Percentiles rank a stretch among this genome's conserved stretches.
These are phyloP conservation scores for Plasmodium billcollinsi DNA, from an alignment of 169 alveolate species.

Conservation along the genomic window DNA sequence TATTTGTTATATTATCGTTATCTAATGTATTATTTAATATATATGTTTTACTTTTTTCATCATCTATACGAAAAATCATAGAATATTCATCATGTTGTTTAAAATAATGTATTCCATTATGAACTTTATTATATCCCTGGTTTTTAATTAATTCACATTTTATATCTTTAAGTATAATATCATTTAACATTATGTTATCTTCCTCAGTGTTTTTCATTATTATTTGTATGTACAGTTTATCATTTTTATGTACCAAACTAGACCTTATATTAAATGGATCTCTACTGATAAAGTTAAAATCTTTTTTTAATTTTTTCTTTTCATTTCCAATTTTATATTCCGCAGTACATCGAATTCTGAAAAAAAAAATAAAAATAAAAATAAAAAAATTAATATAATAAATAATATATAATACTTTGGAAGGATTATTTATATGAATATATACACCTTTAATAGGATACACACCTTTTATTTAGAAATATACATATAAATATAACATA, in stretches of 20 bases:
- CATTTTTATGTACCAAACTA: slow-evolving; percentile 38
- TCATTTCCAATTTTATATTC: slow-evolving; percentile 51
- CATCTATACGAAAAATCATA: slow-evolving; percentile 59
- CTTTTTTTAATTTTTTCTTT: slow-evolving; percentile 38
- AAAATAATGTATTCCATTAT: slow-evolving; percentile 55
- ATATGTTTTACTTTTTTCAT: slow-evolving; percentile 57
- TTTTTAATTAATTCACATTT: slow-evolving; percentile 45
- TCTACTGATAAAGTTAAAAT: slow-evolving; percentile 51
- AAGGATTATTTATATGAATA: too few species aligned
- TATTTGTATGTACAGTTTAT: slow-evolving; percentile 37
- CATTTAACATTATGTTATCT: slow-evolving; percentile 50
- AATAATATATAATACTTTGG: not conserved
- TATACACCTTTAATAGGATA: too few species aligned
- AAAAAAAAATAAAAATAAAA: slow-evolving; percentile 5
- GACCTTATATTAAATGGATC: slow-evolving; percentile 42
- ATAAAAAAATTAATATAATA: not conserved
- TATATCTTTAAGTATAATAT: slow-evolving; percentile 26
- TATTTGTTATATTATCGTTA: slow-evolving; percentile 58
- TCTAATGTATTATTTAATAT: slow-evolving; percentile 22
- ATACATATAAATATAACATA: too few species aligned
- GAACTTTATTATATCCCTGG: slow-evolving; percentile 22
- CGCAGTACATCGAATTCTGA: slow-evolving; percentile 41
- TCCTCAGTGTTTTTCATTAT: slow-evolving; percentile 43
- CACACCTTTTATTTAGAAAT: too few species aligned
- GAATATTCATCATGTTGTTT: slow-evolving; percentile 72